These are phyloP conservation scores for Zarea fungicola DNA, from an alignment of 2,329 filamentous ascomycete genomes.

Conservation along the genomic window DNA sequence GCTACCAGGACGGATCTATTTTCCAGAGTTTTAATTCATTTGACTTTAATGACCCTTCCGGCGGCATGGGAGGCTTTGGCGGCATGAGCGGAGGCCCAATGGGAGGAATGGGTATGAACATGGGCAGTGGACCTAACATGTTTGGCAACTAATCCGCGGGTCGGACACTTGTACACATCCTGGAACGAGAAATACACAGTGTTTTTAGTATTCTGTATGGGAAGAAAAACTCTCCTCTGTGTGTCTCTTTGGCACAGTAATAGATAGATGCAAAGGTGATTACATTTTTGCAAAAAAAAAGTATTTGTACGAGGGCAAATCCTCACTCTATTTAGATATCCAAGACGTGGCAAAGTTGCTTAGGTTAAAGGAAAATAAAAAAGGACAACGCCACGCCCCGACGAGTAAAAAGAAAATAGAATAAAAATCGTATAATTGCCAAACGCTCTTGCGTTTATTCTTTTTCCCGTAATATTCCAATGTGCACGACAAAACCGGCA, in stretches of 20 bases:
- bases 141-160: conserved; percentile 22
- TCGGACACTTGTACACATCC: neutral
- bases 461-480: conserved; percentile 57
- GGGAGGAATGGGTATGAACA: conserved; percentile 19
- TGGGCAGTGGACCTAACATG: conserved; percentile 19
- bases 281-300: too few species aligned
- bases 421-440: neutral
- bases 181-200: neutral
- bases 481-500: conserved; percentile 76
- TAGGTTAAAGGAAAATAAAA: too few species aligned
- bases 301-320: neutral
- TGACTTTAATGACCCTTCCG: conserved; percentile 21
- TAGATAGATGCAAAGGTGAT: neutral
- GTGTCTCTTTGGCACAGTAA: neutral
- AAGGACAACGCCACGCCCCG: too few species aligned
- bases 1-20: conserved; percentile 30
- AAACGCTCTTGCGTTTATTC: neutral
- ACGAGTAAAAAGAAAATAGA: neutral
- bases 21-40: conserved; percentile 25
- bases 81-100: conserved; percentile 17
- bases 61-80: conserved; percentile 19
- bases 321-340: conserved; percentile 2
- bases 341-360: too few species aligned
- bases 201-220: conserved; percentile 12
- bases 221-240: conserved; percentile 5